Evolutionary conservation across 2,329 filamentous ascomycete species (phyloP).

Genomic region (Xylariales sp.): DNA sequence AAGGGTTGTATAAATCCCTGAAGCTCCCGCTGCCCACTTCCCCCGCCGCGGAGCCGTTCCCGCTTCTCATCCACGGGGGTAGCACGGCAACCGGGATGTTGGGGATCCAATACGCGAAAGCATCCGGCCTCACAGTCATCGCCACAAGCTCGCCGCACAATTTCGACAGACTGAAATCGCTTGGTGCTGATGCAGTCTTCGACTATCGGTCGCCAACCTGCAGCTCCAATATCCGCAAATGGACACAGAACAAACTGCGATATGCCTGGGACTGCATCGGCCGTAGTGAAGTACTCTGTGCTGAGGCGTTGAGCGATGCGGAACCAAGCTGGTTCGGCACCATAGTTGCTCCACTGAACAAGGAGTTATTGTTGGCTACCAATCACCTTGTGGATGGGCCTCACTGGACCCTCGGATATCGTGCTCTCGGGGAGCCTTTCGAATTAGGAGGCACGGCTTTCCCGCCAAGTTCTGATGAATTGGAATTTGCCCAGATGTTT

Average conservation of each 20-base stretch:
- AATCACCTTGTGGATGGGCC: constrained; percentile 29
- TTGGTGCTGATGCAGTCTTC: constrained; percentile 26
- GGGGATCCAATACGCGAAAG: constrained; percentile 38
- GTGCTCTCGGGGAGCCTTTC: constrained; percentile 31
- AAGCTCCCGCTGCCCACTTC: constrained; percentile 39
- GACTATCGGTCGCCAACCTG: constrained; percentile 22
- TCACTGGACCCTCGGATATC: constrained; percentile 32
- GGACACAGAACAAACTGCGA: constrained; percentile 12
- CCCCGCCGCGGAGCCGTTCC: constrained; percentile 12
- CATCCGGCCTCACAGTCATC: constrained; percentile 33
- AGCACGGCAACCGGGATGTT: constrained; percentile 54
- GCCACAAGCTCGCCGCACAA: constrained; percentile 34
- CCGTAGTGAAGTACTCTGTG: constrained; percentile 23
- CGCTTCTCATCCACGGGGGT: constrained; percentile 39
- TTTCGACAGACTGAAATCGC: constrained; percentile 26
- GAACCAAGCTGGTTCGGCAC: constrained; percentile 30
- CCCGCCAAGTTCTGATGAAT: constrained; percentile 21
- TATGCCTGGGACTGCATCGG: constrained; percentile 31
- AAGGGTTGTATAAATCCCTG: constrained; percentile 43
- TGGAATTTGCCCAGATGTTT: constrained; percentile 31
- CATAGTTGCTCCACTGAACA: constrained; percentile 31
- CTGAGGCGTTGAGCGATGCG: constrained; percentile 20
- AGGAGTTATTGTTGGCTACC: constrained; percentile 35
- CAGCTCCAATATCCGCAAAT: constrained; percentile 15
- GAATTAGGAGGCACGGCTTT: not conserved